Evolutionary conservation across 345 rosid genomes (phyloP).

Genomic region (Melaleuca quinquenervia): DNA sequence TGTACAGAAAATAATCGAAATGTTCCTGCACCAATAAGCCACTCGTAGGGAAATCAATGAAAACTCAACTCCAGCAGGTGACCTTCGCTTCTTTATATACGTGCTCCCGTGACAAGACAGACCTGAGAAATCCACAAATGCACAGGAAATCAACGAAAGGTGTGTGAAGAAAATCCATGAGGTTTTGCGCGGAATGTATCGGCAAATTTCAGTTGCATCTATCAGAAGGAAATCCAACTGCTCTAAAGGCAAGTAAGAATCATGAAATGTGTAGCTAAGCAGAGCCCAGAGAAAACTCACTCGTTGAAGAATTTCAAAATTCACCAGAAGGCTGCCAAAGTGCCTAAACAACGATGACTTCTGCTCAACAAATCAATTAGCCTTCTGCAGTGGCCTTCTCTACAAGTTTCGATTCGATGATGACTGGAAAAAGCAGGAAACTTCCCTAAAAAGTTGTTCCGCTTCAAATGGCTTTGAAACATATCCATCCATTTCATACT

Average conservation of each 20-base stretch:
- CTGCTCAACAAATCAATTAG: background rate
- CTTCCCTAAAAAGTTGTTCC: constrained; percentile 66
- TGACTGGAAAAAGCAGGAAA: constrained; percentile 49
- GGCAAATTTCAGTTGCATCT: background rate
- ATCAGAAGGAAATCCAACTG: background rate
- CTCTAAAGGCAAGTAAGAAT: background rate
- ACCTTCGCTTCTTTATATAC: background rate
- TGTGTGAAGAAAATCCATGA: background rate
- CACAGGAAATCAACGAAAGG: background rate
- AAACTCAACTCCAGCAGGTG: background rate
- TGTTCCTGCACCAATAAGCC: background rate
- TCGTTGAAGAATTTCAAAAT: background rate
- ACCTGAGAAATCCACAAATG: background rate
- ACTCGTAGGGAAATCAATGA: background rate
- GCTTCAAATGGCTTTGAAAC: constrained; percentile 96
- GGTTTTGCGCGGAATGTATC: background rate
- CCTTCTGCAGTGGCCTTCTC: background rate
- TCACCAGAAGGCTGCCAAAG: background rate
- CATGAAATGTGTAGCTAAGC: background rate
- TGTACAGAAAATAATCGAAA: background rate
- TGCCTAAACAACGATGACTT: background rate
- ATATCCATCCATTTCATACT: constrained; percentile 78
- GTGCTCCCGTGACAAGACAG: background rate
- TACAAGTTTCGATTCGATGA: constrained; percentile 2
- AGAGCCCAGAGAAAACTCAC: background rate